Conservation (phyloP, 2,329 filamentous ascomycete genomes). For the Westerdykella sp. region DNA sequence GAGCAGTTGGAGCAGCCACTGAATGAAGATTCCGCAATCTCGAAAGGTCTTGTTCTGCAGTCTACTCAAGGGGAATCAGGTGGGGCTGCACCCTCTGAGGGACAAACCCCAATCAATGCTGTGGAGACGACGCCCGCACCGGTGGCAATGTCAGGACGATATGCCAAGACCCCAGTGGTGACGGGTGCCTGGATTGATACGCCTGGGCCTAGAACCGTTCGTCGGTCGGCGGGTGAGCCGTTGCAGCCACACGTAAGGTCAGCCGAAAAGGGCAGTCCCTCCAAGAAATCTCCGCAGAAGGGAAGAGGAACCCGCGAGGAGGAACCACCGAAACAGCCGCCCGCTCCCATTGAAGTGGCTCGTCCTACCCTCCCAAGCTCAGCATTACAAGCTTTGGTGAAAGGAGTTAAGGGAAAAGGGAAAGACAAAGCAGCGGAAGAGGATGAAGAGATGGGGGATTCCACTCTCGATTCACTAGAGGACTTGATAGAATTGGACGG, state of each 20-base stretch:
- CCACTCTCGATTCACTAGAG: slow-evolving; percentile 45
- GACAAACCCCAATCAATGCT: slow-evolving; percentile 6
- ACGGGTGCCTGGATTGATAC: slow-evolving; percentile 47
- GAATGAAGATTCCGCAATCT: no score
- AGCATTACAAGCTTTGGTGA: slow-evolving; percentile 38
- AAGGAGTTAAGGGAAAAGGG: slow-evolving; percentile 29
- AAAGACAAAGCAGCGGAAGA: slow-evolving; percentile 5
- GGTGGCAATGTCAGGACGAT: slow-evolving; percentile 13
- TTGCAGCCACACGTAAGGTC: slow-evolving; percentile 14
- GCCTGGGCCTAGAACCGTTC: slow-evolving; percentile 28
- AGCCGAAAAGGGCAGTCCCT: slow-evolving; percentile 14
- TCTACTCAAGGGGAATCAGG: slow-evolving; percentile 1
- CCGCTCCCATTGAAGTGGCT: slow-evolving; percentile 1
- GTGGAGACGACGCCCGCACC: slow-evolving; percentile 27
- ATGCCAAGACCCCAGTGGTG: slow-evolving; percentile 41
- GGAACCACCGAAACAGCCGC: not conserved
- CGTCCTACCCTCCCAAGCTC: slow-evolving; percentile 28
- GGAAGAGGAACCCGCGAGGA: slow-evolving; percentile 1
- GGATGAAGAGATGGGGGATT: slow-evolving; percentile 38
- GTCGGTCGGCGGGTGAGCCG: slow-evolving; percentile 5
- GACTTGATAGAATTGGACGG: slow-evolving; percentile 35
- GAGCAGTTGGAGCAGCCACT: no score
- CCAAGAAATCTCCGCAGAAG: slow-evolving; percentile 9
- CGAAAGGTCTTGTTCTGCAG: no score
- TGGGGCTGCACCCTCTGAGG: slow-evolving; percentile 1